These are phyloP conservation scores for Coffea canephora DNA, from an alignment of 257 asterid species.

Conservation along the genomic window DNA sequence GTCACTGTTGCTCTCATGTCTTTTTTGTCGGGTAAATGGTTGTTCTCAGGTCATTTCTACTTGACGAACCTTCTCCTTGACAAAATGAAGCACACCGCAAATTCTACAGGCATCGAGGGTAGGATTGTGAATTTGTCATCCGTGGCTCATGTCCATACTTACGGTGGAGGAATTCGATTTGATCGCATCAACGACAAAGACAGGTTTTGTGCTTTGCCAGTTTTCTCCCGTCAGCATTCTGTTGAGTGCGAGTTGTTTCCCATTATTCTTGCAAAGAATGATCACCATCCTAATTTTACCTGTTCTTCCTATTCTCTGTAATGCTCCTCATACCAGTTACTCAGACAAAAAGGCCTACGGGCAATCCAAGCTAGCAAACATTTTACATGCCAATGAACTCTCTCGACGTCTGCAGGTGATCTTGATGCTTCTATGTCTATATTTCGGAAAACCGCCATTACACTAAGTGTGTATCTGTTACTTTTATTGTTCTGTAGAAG, in stretches of 20 bases:
- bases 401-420: slow-evolving; percentile 63
- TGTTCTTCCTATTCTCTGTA: not conserved
- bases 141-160: slow-evolving; percentile 65
- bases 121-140: slow-evolving; percentile 85
- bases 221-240: not conserved
- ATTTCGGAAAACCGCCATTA: not conserved
- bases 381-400: slow-evolving; percentile 78
- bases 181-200: slow-evolving; percentile 50
- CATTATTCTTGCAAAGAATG: not conserved
- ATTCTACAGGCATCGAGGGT: slow-evolving; percentile 62
- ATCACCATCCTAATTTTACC: too few species aligned
- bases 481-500: not conserved
- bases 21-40: not conserved
- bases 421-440: not conserved
- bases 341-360: slow-evolving; percentile 82
- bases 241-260: not conserved
- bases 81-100: slow-evolving; percentile 81
- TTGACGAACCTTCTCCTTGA: slow-evolving; percentile 85
- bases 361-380: slow-evolving; percentile 81
- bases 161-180: slow-evolving; percentile 55
- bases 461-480: not conserved
- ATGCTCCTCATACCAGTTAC: slow-evolving; percentile 43
- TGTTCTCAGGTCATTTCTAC: slow-evolving; percentile 77
- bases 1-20: not conserved
- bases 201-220: slow-evolving; percentile 32